phyloP scores from a whole-genome alignment of 257 asterid species.

The Orobanche coerulescens region DNA sequence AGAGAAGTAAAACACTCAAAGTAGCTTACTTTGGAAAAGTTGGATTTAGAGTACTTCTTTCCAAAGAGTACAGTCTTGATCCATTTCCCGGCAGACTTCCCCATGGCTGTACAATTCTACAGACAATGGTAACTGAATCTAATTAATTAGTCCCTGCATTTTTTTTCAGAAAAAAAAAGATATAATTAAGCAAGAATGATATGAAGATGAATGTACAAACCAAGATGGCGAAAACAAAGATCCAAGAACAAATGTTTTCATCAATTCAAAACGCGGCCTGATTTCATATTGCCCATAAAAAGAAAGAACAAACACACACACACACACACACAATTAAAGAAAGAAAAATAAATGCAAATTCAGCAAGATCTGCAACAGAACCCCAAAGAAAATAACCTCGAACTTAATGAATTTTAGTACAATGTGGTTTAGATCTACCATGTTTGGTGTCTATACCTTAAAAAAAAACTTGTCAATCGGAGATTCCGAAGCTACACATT shows the following conservation, averaged over 20 bases:
- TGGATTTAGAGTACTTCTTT: constrained; percentile 70
- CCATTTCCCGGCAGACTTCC: constrained; percentile 97
- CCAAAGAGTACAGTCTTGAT: constrained; percentile 91
- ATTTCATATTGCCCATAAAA: neutral
- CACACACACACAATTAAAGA: neutral
- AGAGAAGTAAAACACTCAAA: neutral
- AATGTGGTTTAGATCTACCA: constrained; percentile 67
- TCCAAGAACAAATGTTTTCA: neutral
- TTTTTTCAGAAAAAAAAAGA: constrained; percentile 8
- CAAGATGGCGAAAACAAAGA: constrained; percentile 7
- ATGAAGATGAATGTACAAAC: neutral
- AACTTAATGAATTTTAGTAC: constrained; percentile 12
- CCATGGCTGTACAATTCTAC: constrained; percentile 44
- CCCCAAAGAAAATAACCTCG: constrained; percentile 9
- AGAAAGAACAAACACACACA: neutral
- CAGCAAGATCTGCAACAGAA: constrained; percentile 45
- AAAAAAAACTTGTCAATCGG: constrained; percentile 17
- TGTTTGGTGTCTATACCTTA: constrained; percentile 38
- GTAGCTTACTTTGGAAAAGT: constrained; percentile 59
- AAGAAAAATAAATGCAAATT: neutral
- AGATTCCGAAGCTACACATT: constrained; percentile 23
- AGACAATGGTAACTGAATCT: constrained; percentile 24
- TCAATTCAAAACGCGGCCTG: no score
- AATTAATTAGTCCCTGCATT: constrained; percentile 34
- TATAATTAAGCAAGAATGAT: constrained; percentile 11